Base-by-base conservation (phyloP, 371 early-diverging fungal species). In the Syncephalastrum contaminatum region DNA sequence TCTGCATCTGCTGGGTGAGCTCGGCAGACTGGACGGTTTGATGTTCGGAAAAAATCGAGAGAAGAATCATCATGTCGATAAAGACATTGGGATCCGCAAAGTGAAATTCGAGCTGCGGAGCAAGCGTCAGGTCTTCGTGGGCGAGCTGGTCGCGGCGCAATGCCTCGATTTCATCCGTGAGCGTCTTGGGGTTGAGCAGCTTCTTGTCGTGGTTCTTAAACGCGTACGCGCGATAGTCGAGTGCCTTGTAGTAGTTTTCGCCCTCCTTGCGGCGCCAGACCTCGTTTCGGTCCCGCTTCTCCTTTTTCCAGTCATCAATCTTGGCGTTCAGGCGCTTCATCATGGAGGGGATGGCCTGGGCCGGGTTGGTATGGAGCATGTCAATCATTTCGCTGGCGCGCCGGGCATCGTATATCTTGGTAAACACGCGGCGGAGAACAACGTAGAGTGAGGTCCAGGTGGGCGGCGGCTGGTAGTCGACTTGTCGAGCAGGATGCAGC, bases 221-320 rank as follows among this genome's bases (percentile, higher is more conserved):
- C 4, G 81, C 81, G 48, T 90, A 76, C 4, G 96, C 92, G 66
- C 92, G 92, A 66, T 94, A 92, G 75, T 99, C 99, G 22, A 99
- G 75, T 1, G 99, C 89, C 65, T 97, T 97, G 75, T 93, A 96
- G 82, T 90, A 98, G 80, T 97, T 98, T 64, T 93, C 92, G 50
- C 82, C 70, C 30, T 97, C 95, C 16, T 88, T 74, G 50, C 96
- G 94, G 27, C 96, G 85, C 99, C 99, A 99, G 6, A 96, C 81
- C 69, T 96, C 95, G 69, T 90, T 88, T 84, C 89, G 93, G 45
- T 93, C 91, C 56, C 94, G 60, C 58, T 69, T 62, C 14, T 63
- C 54, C 4, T 56, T 53, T 48, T 91, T 87, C 95, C 98, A 98
- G 68, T 98, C 97, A 62, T 96, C 95, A 67, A 98, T 95, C 67